Base-by-base conservation (phyloP, 345 rosid genomes). In the Pugionium cornutum region DNA sequence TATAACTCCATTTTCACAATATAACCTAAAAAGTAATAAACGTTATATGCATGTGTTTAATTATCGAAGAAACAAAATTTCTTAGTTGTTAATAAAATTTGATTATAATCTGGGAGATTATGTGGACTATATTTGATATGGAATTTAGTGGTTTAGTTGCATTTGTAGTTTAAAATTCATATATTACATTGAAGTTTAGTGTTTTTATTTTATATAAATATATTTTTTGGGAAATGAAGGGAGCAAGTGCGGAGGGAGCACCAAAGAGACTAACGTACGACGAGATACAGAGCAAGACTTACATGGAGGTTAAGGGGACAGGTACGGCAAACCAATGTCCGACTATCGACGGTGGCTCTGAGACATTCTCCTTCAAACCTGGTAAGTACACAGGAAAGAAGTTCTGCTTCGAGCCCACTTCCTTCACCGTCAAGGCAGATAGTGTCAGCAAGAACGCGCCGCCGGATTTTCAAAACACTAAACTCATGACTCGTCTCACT, bases 391-490 rank as follows among this genome's bases (percentile, higher is more conserved):
- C 72, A 4, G 91, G 85, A 42, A 86, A 92, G 91, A 92, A 92
- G 69, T 41, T 92, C 50, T 92, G 96, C 81, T 64, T 92, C 0
- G 98, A 92, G 70, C 98, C 98, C 1, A 92, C 98, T 69, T 92
- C 98, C n/a, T 92, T 92, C 83, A 92, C 95, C n/a, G 96, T 92
- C 78, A 89, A 92, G 77, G 92, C 98, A 26, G 98, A 92, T 53
- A 30, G 87, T 11, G 81, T 92, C 8, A 81, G 5, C 87, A 92
- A 89, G 80, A 92, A 89, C 29, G 51, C 96, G 6, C 88, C 96
- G 0, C 83, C 95, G 0, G 98, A 87, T 39, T 92, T 92, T 86
- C 97, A 92, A 68, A 76, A 83, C 56, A 92, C 97, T 53, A 92
- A 87, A 78, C 98, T 92, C 78, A 89, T 92, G 98, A 92, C 98